Percentiles rank a stretch among this genome's conserved stretches.
Conservation (phyloP, 768 basidiomycete genomes). For the Leccinum fibrillosum region DNA sequence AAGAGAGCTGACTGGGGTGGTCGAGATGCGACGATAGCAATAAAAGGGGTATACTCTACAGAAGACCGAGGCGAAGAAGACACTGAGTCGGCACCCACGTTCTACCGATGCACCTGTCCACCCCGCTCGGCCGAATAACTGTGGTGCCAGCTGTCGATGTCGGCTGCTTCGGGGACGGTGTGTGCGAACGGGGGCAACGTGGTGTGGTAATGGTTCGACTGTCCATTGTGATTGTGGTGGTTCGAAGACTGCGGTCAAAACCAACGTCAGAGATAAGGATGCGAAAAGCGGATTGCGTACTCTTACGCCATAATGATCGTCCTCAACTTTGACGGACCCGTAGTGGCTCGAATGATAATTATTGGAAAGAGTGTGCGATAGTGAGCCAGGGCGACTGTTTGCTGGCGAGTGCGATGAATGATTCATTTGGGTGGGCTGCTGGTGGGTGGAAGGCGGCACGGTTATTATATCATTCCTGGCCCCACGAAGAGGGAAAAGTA, state of each 20-base stretch:
- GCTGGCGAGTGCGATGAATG: slow-evolving; percentile 48
- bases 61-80: background rate
- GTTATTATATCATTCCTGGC: slow-evolving; percentile 55
- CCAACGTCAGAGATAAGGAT: background rate
- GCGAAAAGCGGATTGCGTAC: slow-evolving; percentile 3
- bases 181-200: slow-evolving; percentile 49
- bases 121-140: slow-evolving; percentile 62
- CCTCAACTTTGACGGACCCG: slow-evolving; percentile 62
- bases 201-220: slow-evolving; percentile 39
- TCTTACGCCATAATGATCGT: slow-evolving; percentile 56
- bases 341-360: slow-evolving; percentile 49
- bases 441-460: slow-evolving; percentile 35
- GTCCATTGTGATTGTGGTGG: slow-evolving; percentile 32
- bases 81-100: background rate
- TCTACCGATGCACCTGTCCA: slow-evolving; percentile 56
- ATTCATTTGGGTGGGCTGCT: slow-evolving; percentile 70
- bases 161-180: slow-evolving; percentile 35
- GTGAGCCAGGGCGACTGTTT: slow-evolving; percentile 43
- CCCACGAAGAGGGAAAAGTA: slow-evolving; percentile 28
- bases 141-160: slow-evolving; percentile 59
- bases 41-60: slow-evolving; percentile 38
- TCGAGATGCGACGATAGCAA: slow-evolving; percentile 29
- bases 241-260: slow-evolving; percentile 26
- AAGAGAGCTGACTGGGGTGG: slow-evolving; percentile 8
- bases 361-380: slow-evolving; percentile 37